These are phyloP conservation scores for Huntiella abstrusa DNA, from an alignment of 2,329 filamentous ascomycete genomes.

Conservation along the genomic window DNA sequence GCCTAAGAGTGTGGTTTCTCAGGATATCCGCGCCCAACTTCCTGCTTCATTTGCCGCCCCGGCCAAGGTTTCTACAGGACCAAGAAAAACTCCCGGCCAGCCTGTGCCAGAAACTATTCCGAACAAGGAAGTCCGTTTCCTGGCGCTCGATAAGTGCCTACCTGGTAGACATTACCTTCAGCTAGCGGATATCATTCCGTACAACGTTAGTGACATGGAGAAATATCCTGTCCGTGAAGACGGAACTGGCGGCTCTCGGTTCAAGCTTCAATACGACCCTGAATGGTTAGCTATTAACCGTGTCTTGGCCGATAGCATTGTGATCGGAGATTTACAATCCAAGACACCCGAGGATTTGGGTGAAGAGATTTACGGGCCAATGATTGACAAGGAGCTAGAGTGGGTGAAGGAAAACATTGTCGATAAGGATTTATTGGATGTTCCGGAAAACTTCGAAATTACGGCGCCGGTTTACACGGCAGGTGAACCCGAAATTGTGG, in stretches of 20 bases:
- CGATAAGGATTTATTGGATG: conserved; percentile 35
- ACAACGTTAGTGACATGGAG: conserved; percentile 18
- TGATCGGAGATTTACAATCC: conserved; percentile 40
- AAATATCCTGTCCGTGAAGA: conserved; percentile 13
- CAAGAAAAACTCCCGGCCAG: conserved; percentile 29
- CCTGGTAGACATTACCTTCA: conserved; percentile 68
- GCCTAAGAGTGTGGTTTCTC: conserved; percentile 25
- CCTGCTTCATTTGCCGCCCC: conserved; percentile 51
- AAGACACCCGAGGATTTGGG: conserved; percentile 41
- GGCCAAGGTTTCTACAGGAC: neutral
- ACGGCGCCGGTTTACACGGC: conserved; percentile 57
- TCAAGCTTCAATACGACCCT: conserved; percentile 60
- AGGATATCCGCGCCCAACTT: conserved; percentile 52
- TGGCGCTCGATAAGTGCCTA: conserved; percentile 83
- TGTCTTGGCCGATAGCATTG: conserved; percentile 49
- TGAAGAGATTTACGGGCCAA: conserved; percentile 44
- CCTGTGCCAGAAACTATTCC: conserved; percentile 53
- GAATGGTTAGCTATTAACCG: conserved; percentile 94
- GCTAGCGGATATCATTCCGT: conserved; percentile 42
- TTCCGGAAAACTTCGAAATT: conserved; percentile 60
- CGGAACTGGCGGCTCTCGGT: conserved; percentile 30
- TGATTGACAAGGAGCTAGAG: conserved; percentile 49
- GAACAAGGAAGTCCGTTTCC: conserved; percentile 65
- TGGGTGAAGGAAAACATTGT: conserved; percentile 73
- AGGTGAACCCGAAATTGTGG: conserved; percentile 34